phyloP scores from a whole-genome alignment of 164 flowering plant genomes.

The Protea cynaroides region DNA sequence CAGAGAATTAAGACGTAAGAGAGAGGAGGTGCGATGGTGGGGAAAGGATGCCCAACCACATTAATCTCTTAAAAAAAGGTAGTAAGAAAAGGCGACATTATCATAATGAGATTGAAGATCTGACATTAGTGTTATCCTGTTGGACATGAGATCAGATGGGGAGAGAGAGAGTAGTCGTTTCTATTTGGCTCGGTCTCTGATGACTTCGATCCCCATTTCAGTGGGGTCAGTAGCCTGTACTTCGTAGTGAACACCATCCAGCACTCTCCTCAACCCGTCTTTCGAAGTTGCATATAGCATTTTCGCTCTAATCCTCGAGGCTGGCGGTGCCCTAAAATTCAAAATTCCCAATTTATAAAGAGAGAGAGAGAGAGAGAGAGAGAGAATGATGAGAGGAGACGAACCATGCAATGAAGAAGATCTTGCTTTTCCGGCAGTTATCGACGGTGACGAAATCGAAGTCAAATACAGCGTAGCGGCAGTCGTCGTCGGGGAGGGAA shows the following conservation, averaged over 20 bases:
- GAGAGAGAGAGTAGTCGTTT: no score
- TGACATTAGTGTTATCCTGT: no score
- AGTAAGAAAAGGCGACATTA: no score
- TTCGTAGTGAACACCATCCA: conserved; percentile 85
- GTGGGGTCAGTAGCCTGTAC: conserved; percentile 91
- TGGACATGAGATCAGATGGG: no score
- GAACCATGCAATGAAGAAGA: conserved; percentile 96
- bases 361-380: not conserved
- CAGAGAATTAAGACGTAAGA: no score
- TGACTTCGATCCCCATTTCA: conserved; percentile 90
- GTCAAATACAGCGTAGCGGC: conserved; percentile 93
- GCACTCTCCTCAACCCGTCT: conserved; percentile 72
- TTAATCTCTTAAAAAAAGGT: no score
- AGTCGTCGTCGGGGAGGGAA: conserved; percentile 79
- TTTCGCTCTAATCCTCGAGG: conserved; percentile 85
- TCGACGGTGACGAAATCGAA: conserved; percentile 91
- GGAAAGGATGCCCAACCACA: no score
- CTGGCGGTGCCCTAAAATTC: conserved; percentile 66
- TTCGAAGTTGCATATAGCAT: conserved; percentile 90
- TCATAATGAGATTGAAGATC: no score
- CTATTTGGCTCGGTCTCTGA: conserved; percentile 57
- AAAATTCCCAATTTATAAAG: not conserved
- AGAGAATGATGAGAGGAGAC: conserved; percentile 26
- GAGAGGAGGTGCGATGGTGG: no score
- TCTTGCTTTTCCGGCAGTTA: conserved; percentile 93